phyloP scores from a whole-genome alignment of 441 rosid genomes.

The Mallotus repandus region DNA sequence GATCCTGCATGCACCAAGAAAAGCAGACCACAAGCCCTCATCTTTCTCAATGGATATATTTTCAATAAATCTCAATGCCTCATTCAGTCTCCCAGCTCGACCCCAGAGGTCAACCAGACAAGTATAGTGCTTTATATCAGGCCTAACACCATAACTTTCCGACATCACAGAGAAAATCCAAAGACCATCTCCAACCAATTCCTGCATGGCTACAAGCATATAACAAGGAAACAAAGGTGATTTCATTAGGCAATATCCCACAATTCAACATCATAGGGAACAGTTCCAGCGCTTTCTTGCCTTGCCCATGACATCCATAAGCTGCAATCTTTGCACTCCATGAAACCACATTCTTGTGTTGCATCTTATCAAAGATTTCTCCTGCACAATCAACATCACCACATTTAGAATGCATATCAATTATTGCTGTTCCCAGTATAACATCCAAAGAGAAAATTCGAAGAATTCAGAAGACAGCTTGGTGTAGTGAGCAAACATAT shows the following conservation, averaged over 20 bases:
- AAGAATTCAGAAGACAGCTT: too few species aligned
- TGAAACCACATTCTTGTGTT: slow-evolving; percentile 18
- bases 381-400: slow-evolving; percentile 21
- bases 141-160: slow-evolving; percentile 29
- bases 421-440: slow-evolving; percentile 24
- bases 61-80: slow-evolving; percentile 23
- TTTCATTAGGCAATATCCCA: slow-evolving; percentile 16
- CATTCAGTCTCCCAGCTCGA: slow-evolving; percentile 24
- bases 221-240: slow-evolving; percentile 27
- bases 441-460: slow-evolving; percentile 24
- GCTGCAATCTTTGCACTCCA: slow-evolving; percentile 31
- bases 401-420: slow-evolving; percentile 32
- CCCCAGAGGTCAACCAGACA: slow-evolving; percentile 31
- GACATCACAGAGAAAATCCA: slow-evolving; percentile 23
- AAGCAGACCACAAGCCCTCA: slow-evolving; percentile 27
- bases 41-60: slow-evolving; percentile 22
- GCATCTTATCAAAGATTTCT: slow-evolving; percentile 30
- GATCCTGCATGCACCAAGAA: slow-evolving; percentile 30
- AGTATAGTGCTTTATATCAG: slow-evolving; percentile 24
- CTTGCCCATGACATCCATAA: slow-evolving; percentile 32
- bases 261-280: slow-evolving; percentile 19
- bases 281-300: slow-evolving; percentile 25
- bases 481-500: too few species aligned
- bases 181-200: slow-evolving; percentile 24
- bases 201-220: slow-evolving; percentile 29